Percentiles rank a stretch among this genome's conserved stretches.
These are phyloP conservation scores for Rhodomyrtus psidioides DNA, from an alignment of 441 rosid species.

Conservation along the genomic window DNA sequence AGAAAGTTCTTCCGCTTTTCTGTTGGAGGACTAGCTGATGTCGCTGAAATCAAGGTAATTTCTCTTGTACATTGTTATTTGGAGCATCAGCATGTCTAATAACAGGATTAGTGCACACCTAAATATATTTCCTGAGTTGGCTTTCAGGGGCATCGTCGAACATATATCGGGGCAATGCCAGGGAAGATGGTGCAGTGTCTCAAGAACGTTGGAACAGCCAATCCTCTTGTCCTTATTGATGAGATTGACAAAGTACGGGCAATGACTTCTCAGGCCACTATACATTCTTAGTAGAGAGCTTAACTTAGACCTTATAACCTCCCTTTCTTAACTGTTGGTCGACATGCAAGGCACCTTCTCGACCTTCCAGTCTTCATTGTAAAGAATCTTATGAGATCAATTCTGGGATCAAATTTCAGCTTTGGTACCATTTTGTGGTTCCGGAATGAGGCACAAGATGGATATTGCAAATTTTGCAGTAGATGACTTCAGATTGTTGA, in stretches of 20 bases:
- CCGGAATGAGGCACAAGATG: neutral
- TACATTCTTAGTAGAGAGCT: neutral
- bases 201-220: conserved; percentile 87
- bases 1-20: conserved; percentile 87
- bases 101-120: neutral
- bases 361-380: neutral
- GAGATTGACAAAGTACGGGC: conserved; percentile 90
- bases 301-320: neutral
- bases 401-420: neutral
- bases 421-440: neutral
- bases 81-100: neutral
- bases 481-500: neutral
- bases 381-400: neutral
- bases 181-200: conserved; percentile 99
- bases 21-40: conserved; percentile 95
- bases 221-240: conserved; percentile 95
- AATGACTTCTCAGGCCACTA: neutral
- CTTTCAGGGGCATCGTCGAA: conserved; percentile 88
- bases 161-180: conserved; percentile 95
- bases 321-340: neutral
- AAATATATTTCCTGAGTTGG: neutral
- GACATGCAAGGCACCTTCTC: neutral
- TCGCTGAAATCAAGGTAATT: conserved; percentile 90
- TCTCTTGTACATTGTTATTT: neutral
- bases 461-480: neutral